phyloP scores from a whole-genome alignment of 1,139 yeast genomes.

The Hansenula sp. region DNA sequence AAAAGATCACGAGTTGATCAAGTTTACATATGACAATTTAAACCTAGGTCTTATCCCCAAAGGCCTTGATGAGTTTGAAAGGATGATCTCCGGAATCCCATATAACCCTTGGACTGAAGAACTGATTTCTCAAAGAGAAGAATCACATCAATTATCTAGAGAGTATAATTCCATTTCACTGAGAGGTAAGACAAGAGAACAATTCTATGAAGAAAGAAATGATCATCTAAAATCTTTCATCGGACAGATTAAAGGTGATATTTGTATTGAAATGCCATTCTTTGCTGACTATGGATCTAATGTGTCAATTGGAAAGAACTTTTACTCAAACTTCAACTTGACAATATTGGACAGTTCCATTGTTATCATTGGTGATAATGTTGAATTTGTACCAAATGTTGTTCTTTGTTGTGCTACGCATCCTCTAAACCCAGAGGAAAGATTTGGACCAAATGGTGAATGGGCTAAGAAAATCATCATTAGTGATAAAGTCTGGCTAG shows the following conservation, averaged over 20 bases:
- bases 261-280: slow-evolving; percentile 50
- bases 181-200: slow-evolving; percentile 34
- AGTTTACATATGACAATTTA: slow-evolving; percentile 18
- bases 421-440: slow-evolving; percentile 47
- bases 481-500: slow-evolving; percentile 70
- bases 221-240: slow-evolving; percentile 36
- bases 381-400: slow-evolving; percentile 62
- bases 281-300: slow-evolving; percentile 58
- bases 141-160: slow-evolving; percentile 31
- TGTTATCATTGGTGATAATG: slow-evolving; percentile 57
- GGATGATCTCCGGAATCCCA: slow-evolving; percentile 36
- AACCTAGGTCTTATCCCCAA: slow-evolving; percentile 30
- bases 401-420: slow-evolving; percentile 62
- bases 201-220: slow-evolving; percentile 33
- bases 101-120: slow-evolving; percentile 33
- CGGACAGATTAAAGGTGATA: slow-evolving; percentile 37
- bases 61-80: slow-evolving; percentile 37
- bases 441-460: slow-evolving; percentile 42
- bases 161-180: slow-evolving; percentile 40
- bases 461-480: slow-evolving; percentile 53
- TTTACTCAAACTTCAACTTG: slow-evolving; percentile 53
- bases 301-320: slow-evolving; percentile 42
- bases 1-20: slow-evolving; percentile 17
- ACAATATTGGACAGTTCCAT: slow-evolving; percentile 58
- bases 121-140: slow-evolving; percentile 25